Evolutionary conservation across 305 asterid species (phyloP).

Genomic region (Caryopteris hybrid): DNA sequence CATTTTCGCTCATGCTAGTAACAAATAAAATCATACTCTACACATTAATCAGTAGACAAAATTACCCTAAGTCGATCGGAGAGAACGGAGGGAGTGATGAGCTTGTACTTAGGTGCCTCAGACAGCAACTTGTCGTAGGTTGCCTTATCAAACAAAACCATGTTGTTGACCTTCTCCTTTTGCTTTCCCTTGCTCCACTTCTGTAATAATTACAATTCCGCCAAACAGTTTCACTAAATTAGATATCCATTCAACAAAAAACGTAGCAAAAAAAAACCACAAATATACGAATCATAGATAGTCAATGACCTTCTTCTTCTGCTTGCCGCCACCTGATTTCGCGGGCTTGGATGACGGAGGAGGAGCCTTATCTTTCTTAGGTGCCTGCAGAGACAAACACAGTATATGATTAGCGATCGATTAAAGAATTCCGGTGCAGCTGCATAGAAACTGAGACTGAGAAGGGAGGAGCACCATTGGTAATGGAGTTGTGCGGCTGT

Average conservation of each 20-base stretch:
- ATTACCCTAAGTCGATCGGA: conserved; percentile 57
- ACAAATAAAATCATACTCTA: background rate
- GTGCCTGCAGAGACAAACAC: conserved; percentile 34
- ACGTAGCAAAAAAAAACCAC: background rate
- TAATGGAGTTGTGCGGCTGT: background rate
- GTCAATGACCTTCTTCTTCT: conserved; percentile 49
- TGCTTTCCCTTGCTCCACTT: conserved; percentile 73
- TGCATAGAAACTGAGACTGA: background rate
- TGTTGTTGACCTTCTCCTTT: conserved; percentile 64
- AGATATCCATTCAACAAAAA: conserved; percentile 1
- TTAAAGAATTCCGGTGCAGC: background rate
- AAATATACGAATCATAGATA: background rate
- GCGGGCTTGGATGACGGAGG: conserved; percentile 61
- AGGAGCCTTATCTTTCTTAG: conserved; percentile 58
- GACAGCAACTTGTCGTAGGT: conserved; percentile 50
- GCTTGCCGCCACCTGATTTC: conserved; percentile 58
- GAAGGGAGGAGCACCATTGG: conserved; percentile 23
- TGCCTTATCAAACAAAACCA: conserved; percentile 51
- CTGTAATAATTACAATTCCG: conserved; percentile 20
- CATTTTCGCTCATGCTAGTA: too few species aligned
- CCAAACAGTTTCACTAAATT: background rate
- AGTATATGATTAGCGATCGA: background rate
- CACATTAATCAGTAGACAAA: background rate
- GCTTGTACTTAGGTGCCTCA: conserved; percentile 62
- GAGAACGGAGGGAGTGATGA: conserved; percentile 55